Evolutionary conservation across 768 basidiomycete species (phyloP).

Genomic region (Rhizopogon salebrosus): DNA sequence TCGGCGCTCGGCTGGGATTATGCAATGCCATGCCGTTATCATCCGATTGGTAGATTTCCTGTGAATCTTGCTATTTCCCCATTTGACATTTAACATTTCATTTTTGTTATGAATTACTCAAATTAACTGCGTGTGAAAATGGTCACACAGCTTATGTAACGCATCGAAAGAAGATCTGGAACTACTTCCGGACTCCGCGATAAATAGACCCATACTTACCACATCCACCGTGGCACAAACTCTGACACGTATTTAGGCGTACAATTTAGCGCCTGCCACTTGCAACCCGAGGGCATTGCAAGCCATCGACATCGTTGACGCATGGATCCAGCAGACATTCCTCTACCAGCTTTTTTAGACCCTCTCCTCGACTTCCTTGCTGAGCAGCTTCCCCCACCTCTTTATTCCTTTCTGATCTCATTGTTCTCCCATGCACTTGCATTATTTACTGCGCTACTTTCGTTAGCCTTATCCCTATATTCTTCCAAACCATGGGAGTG

Average conservation of each 20-base stretch:
- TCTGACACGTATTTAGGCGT: background rate
- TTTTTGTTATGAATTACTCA: background rate
- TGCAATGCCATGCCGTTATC: slow-evolving; percentile 10
- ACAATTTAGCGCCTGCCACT: background rate
- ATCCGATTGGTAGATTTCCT: slow-evolving; percentile 22
- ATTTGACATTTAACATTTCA: slow-evolving; percentile 1
- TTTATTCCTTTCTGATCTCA: slow-evolving; percentile 47
- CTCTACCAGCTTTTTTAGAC: slow-evolving; percentile 46
- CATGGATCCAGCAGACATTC: slow-evolving; percentile 22
- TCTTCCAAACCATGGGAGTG: slow-evolving; percentile 53
- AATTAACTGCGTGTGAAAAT: background rate
- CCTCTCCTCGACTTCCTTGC: slow-evolving; percentile 51
- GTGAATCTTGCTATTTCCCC: slow-evolving; percentile 2
- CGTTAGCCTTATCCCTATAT: slow-evolving; percentile 42
- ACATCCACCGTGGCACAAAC: background rate
- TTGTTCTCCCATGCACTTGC: slow-evolving; percentile 49
- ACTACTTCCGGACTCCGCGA: background rate
- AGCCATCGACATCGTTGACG: background rate
- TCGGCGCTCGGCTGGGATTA: slow-evolving; percentile 11
- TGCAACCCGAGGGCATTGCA: background rate
- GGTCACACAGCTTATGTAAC: background rate
- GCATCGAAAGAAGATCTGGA: background rate
- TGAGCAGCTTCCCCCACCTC: slow-evolving; percentile 48
- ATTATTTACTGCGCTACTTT: slow-evolving; percentile 43
- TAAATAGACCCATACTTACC: background rate